Percentiles rank a stretch among this genome's conserved stretches.
These are phyloP conservation scores for Candolleomyces eurysporus DNA, from an alignment of 768 basidiomycete genomes.

Conservation along the genomic window DNA sequence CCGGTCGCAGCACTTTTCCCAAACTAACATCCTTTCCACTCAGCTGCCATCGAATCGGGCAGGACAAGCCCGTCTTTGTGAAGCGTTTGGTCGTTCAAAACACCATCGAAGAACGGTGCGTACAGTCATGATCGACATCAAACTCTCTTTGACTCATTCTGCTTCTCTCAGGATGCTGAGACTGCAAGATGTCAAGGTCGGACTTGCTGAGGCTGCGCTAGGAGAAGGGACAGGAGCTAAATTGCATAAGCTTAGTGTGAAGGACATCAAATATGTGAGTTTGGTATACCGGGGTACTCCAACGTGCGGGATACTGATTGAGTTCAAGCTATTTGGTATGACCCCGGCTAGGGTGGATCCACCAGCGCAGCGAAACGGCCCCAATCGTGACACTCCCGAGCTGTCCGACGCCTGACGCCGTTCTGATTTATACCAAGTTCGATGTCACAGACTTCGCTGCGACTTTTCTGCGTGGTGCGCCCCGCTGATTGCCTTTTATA, in stretches of 20 bases:
- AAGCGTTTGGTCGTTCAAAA: conserved; percentile 65
- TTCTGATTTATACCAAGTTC: no score
- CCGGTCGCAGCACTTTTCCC: conserved; percentile 8
- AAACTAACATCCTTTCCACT: conserved; percentile 23
- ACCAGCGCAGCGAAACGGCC: not conserved
- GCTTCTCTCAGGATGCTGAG: conserved; percentile 52
- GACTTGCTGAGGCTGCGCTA: conserved; percentile 65
- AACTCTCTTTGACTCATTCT: not conserved
- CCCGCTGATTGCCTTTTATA: no score
- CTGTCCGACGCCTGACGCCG: no score
- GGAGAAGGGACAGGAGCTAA: conserved; percentile 65
- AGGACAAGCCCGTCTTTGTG: conserved; percentile 65
- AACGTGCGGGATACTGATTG: no score
- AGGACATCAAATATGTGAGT: conserved; percentile 62
- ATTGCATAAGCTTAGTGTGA: conserved; percentile 65
- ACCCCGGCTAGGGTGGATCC: not conserved
- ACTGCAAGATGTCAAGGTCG: conserved; percentile 68
- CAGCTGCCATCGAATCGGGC: conserved; percentile 68
- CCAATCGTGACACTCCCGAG: not conserved
- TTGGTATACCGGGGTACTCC: not conserved
- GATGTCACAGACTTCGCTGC: no score
- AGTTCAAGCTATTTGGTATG: conserved; percentile 37
- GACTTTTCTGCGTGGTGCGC: no score
- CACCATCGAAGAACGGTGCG: conserved; percentile 75
- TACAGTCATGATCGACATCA: not conserved